phyloP scores from a whole-genome alignment of 768 basidiomycete species.

The Kondoa malvinella region DNA sequence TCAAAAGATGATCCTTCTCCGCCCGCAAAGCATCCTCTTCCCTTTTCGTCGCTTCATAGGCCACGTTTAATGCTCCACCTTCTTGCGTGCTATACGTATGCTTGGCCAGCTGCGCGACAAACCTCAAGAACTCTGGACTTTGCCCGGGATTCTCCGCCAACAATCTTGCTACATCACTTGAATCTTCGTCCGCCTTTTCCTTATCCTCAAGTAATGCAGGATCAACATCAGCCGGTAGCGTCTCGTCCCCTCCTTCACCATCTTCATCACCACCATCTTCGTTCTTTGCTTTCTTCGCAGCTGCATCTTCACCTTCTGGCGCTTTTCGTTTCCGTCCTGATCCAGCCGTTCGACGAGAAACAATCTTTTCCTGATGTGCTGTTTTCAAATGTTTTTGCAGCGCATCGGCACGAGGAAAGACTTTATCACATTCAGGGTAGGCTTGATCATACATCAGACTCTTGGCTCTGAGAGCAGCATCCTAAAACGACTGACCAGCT shows the following conservation, averaged over 20 bases:
- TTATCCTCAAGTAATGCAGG: slow-evolving; percentile 6
- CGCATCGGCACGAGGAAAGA: slow-evolving; percentile 86
- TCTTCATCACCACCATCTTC: not conserved
- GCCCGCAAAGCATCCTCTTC: slow-evolving; percentile 92
- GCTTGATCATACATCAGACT: not conserved
- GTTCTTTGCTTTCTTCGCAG: slow-evolving; percentile 8
- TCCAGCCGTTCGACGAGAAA: slow-evolving; percentile 43
- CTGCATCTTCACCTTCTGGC: slow-evolving; percentile 14
- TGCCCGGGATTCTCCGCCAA: slow-evolving; percentile 16
- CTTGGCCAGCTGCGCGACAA: slow-evolving; percentile 61
- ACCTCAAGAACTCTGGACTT: slow-evolving; percentile 38
- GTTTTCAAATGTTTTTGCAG: slow-evolving; percentile 67
- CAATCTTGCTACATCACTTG: slow-evolving; percentile 16
- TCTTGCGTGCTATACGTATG: slow-evolving; percentile 51
- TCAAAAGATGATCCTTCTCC: not conserved
- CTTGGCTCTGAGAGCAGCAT: not conserved
- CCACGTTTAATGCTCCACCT: slow-evolving; percentile 48
- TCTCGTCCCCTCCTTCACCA: not conserved
- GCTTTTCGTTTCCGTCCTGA: not conserved
- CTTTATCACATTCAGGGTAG: slow-evolving; percentile 69
- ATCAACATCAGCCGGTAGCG: slow-evolving; percentile 5
- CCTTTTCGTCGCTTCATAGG: slow-evolving; percentile 69
- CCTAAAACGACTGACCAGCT: slow-evolving; percentile 43
- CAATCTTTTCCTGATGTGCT: slow-evolving; percentile 61
- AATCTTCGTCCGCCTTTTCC: slow-evolving; percentile 2